phyloP scores from a whole-genome alignment of 2,329 filamentous ascomycete genomes.

The Rhinocladiella mackenziei region DNA sequence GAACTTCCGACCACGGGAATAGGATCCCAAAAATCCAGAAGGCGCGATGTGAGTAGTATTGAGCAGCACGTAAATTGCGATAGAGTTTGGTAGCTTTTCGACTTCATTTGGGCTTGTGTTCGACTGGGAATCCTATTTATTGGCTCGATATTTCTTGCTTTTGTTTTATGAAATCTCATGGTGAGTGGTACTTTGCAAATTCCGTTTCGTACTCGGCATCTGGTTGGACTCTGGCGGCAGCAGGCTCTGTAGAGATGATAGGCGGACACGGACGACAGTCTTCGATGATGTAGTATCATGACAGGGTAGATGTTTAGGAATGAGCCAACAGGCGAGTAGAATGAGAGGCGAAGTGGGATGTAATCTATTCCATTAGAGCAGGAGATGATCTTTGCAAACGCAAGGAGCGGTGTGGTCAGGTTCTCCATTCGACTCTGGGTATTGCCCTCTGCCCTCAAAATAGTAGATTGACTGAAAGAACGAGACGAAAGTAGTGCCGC shows the following conservation, averaged over 20 bases:
- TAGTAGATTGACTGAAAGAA: slow-evolving; percentile 74
- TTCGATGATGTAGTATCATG: slow-evolving; percentile 54
- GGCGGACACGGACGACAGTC: slow-evolving; percentile 34
- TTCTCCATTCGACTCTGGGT: background rate
- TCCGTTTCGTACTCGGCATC: slow-evolving; percentile 3
- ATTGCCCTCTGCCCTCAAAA: slow-evolving; percentile 31
- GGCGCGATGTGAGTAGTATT: slow-evolving; percentile 71
- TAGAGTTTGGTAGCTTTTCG: background rate
- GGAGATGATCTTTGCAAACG: slow-evolving; percentile 51
- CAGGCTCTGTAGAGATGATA: slow-evolving; percentile 39
- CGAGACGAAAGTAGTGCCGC: slow-evolving; percentile 68
- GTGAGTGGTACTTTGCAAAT: slow-evolving; percentile 3
- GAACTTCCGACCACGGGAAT: slow-evolving; percentile 58
- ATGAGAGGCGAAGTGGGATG: slow-evolving; percentile 60
- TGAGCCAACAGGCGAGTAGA: slow-evolving; percentile 65
- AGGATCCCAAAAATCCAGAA: slow-evolving; percentile 75
- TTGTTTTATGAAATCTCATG: slow-evolving; percentile 10
- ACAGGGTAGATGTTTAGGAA: slow-evolving; percentile 64
- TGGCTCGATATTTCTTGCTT: background rate
- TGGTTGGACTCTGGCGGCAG: slow-evolving; percentile 7
- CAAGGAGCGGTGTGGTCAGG: background rate
- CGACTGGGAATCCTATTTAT: no score
- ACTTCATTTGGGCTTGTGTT: no score
- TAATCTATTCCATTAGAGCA: slow-evolving; percentile 61
- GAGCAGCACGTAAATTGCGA: slow-evolving; percentile 2